Evolutionary conservation across 331 rosid species (phyloP), one percentile per base, ranked within the genome.

Genomic region (Dryas integrifolia): DNA sequence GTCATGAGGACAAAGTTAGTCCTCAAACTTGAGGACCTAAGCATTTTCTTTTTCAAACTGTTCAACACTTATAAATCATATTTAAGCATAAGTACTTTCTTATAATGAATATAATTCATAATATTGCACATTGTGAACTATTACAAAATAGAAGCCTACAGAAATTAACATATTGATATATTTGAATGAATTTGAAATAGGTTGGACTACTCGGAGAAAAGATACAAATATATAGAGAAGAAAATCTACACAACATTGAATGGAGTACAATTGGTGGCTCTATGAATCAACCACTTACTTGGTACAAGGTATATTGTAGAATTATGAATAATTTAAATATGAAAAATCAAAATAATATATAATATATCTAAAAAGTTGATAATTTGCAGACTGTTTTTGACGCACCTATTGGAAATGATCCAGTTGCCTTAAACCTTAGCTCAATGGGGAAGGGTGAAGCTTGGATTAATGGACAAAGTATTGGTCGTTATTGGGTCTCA

Each of bases 401-500:
- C 15, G 76, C 85, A 66, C 89, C 92, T 0, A 6, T 16, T 24
- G 97, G 97, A 82, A 58, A 77, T 47, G 88, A 84, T 49, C 76
- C 88, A 8, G 73, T 88, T 49, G 85, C 58, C 11, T 77, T 91
- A 66, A 85, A 91, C 80, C 86, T 91, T 24, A 21, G 81, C 40
- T 69, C 90, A 1, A 86, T 86, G 97, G 97, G 90, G 18, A 91
- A 91, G 77, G 95, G 97, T 0, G 88, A 86, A 58, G 88, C 76
- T 72, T 91, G 92, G 92, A 73, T 88, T 5, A 91, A 91, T 81
- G 97, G 86, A 40, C 76, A 74, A 51, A 88, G 92, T 81, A 88
- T 91, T 76, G 97, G 97, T 72, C 91, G 97, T 1, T 91, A 86
- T 82, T 91, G 97, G 97, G 73, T 86, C 58, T 67, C 86, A 18